Conservation (phyloP, 2,329 filamentous ascomycete genomes). For the Geosmithia flava region DNA sequence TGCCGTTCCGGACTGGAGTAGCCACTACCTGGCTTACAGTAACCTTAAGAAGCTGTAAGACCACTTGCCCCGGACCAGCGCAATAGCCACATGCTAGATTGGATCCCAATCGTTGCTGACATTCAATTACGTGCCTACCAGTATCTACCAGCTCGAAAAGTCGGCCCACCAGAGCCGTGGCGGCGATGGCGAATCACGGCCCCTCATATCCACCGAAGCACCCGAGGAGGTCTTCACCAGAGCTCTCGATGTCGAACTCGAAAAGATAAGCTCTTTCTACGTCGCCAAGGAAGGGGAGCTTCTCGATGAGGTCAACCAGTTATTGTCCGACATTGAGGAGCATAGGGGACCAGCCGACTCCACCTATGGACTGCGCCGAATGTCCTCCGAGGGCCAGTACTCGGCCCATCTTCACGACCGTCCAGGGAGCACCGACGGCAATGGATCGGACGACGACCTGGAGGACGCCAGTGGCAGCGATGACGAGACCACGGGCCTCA, state of each 20-base stretch:
- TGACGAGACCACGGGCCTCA: conserved; percentile 44
- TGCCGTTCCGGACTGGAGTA: conserved; percentile 98
- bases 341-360: conserved; percentile 37
- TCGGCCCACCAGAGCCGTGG: conserved; percentile 51
- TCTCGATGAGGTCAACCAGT: conserved; percentile 62
- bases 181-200: conserved; percentile 71
- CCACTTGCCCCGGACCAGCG: not conserved
- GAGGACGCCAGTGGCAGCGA: conserved; percentile 56
- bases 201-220: conserved; percentile 62
- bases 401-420: conserved; percentile 9
- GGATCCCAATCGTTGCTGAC: conserved; percentile 3
- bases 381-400: conserved; percentile 14
- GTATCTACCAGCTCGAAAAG: conserved; percentile 93
- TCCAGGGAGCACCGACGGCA: conserved; percentile 25
- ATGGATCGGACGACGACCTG: conserved; percentile 40
- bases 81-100: not conserved
- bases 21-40: conserved; percentile 94
- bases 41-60: conserved; percentile 95
- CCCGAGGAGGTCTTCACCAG: conserved; percentile 73
- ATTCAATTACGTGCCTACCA: conserved; percentile 18
- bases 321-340: conserved; percentile 65
- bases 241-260: conserved; percentile 76
- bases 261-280: conserved; percentile 91
- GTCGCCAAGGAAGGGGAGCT: conserved; percentile 81
- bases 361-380: conserved; percentile 17